Evolutionary conservation across 306 rosid genomes (phyloP).

Genomic region (Parietaria judaica): DNA sequence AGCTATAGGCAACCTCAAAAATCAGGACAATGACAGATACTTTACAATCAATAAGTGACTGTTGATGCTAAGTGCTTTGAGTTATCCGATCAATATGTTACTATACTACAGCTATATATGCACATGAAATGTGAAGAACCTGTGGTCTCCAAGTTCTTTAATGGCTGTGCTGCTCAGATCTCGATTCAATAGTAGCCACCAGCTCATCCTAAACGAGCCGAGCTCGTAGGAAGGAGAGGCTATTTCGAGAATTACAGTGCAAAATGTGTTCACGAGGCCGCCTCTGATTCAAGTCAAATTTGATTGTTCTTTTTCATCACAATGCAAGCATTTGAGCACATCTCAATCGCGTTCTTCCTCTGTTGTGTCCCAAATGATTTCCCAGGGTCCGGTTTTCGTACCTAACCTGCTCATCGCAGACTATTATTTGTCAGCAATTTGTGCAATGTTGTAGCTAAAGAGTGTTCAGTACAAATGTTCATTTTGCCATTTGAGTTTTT

Average conservation of each 20-base stretch:
- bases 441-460: background rate
- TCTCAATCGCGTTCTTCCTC: constrained; percentile 37
- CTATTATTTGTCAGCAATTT: background rate
- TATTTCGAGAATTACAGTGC: background rate
- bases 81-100: background rate
- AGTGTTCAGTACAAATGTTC: too few relatives aligned
- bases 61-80: background rate
- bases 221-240: background rate
- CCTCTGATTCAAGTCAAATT: constrained; percentile 1
- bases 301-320: background rate
- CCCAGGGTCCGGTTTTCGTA: constrained; percentile 79
- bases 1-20: background rate
- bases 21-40: background rate
- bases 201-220: constrained; percentile 4
- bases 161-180: background rate
- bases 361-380: constrained; percentile 43
- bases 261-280: constrained; percentile 4
- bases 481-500: too few relatives aligned
- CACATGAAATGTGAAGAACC: background rate
- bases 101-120: background rate
- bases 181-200: background rate
- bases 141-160: constrained; percentile 3
- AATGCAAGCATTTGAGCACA: background rate
- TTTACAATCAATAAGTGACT: background rate
- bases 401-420: constrained; percentile 42